Percentiles rank a stretch among this genome's conserved stretches.
Conservation (phyloP, 2,329 filamentous ascomycete species). For the Alternaria panax region DNA sequence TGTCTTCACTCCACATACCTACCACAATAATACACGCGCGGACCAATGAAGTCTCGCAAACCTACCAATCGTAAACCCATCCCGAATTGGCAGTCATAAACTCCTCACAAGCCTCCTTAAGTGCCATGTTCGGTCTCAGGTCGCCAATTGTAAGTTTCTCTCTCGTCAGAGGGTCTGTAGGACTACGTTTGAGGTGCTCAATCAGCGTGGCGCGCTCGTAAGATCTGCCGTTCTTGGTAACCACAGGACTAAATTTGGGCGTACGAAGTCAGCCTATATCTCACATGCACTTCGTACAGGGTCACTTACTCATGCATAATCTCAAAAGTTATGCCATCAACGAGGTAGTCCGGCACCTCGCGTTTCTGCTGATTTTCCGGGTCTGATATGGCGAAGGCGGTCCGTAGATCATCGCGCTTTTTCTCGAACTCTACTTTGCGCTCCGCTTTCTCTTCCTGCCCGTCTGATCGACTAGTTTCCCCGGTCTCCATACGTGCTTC, state of each 20-base stretch:
- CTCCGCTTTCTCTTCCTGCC: slow-evolving; percentile 57
- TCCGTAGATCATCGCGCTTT: slow-evolving; percentile 55
- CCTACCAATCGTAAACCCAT: slow-evolving; percentile 90
- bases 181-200: slow-evolving; percentile 79
- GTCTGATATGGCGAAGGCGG: slow-evolving; percentile 57
- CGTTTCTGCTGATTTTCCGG: slow-evolving; percentile 53
- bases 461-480: slow-evolving; percentile 55
- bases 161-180: slow-evolving; percentile 83
- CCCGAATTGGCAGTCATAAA: slow-evolving; percentile 82
- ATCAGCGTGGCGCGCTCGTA: slow-evolving; percentile 88
- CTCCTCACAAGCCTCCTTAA: slow-evolving; percentile 83
- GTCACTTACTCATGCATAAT: slow-evolving; percentile 82
- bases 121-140: slow-evolving; percentile 78
- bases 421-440: slow-evolving; percentile 51
- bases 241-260: too few species aligned
- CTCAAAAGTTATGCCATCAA: slow-evolving; percentile 78
- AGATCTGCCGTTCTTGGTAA: slow-evolving; percentile 83
- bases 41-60: slow-evolving; percentile 25
- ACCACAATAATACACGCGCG: slow-evolving; percentile 16
- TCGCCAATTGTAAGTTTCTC: slow-evolving; percentile 74
- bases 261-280: too few species aligned
- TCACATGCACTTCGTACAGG: too few species aligned
- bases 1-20: slow-evolving; percentile 16
- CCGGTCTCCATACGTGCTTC: slow-evolving; percentile 45
- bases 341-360: slow-evolving; percentile 76